Base-by-base conservation (phyloP, 2,329 filamentous ascomycete genomes). In the Neonectria faginata region DNA sequence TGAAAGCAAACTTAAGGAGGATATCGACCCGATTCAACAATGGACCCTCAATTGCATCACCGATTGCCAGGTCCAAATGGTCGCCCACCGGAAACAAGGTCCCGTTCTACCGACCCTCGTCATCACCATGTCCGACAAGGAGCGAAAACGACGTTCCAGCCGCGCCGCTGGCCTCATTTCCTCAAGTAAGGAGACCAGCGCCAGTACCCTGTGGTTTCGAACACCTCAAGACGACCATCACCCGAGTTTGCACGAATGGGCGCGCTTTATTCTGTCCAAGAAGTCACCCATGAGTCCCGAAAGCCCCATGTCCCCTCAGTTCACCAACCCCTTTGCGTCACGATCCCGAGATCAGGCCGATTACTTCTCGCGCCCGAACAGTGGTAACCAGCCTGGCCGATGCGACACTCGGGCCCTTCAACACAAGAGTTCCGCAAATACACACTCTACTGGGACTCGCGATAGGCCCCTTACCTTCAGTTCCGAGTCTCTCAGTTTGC, bases 101-200 rank as follows among this genome's bases (percentile, higher is more conserved):
- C 84, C 86, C 11, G 80, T 85, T 5, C 77, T 88, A 8, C 87
- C 87, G 2, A 91, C 89, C 6, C 81, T 91, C 12, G 80, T 89
- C 50, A 74, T 91, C 41, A 86, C 81, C 67, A 78, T 91, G 52
- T 81, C 83, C 41, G 88, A 90, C 67, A 89, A 88, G 74, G 80
- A 88, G 67, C 85, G 87, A 60, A 91, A 90, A 71, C 85, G 89
- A 54, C 83, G 89, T 64, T 91, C 89, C 51, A 91, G 88, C 69
- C 83, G 88, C 65, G 86, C 89, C 3, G 84, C 86, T 4, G 86
- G 86, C 3, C 79, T 91, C 22, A 84, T 83, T 18, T 76, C 84
- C 10, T 76, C 80, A 7, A 83, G 78, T 62, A 88, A 85, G 72
- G 85, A 88, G 16, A 78, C 82, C 1, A 76, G 79, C 9, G 78